Evolutionary conservation across 495 filamentous ascomycete species (phyloP).

Genomic region (Immersiella caudata): DNA sequence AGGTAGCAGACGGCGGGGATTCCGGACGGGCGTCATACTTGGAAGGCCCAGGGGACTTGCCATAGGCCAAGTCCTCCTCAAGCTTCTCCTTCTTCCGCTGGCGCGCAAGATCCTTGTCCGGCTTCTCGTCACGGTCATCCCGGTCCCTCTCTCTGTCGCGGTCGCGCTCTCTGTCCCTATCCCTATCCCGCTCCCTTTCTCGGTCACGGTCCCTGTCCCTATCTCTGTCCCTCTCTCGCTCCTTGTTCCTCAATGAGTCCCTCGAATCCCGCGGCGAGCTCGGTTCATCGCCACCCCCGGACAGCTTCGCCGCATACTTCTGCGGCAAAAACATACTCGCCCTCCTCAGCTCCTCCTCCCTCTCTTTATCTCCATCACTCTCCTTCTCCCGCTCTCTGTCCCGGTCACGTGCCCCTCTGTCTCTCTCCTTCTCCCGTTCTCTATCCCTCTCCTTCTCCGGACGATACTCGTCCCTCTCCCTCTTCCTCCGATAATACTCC

Average conservation of each 20-base stretch:
- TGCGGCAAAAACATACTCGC: constrained; percentile 10
- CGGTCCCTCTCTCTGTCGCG: constrained; percentile 31
- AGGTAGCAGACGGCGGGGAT: constrained; percentile 34
- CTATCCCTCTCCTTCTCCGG: constrained; percentile 8
- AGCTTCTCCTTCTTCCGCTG: constrained; percentile 42
- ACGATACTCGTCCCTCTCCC: constrained; percentile 10
- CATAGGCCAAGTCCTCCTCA: constrained; percentile 53
- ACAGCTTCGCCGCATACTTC: neutral
- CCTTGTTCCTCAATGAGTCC: constrained; percentile 7
- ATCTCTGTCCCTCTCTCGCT: constrained; percentile 23
- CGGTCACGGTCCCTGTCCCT: constrained; percentile 29
- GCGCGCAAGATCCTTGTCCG: constrained; percentile 31
- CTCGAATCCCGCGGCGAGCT: neutral
- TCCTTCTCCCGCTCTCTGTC: constrained; percentile 2
- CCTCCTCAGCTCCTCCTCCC: constrained; percentile 4
- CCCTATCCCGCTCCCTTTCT: constrained; percentile 34
- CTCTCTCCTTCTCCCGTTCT: constrained; percentile 26
- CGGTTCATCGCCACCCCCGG: neutral
- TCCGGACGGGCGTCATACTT: constrained; percentile 34
- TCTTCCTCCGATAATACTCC: constrained; percentile 27
- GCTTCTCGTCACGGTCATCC: neutral
- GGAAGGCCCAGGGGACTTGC: constrained; percentile 35
- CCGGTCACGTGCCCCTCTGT: constrained; percentile 28
- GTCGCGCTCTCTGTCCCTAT: constrained; percentile 32
- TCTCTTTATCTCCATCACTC: neutral